Percentiles rank a stretch among this genome's conserved stretches.
phyloP scores from a whole-genome alignment of 345 rosid genomes.

The Camelina hispida region DNA sequence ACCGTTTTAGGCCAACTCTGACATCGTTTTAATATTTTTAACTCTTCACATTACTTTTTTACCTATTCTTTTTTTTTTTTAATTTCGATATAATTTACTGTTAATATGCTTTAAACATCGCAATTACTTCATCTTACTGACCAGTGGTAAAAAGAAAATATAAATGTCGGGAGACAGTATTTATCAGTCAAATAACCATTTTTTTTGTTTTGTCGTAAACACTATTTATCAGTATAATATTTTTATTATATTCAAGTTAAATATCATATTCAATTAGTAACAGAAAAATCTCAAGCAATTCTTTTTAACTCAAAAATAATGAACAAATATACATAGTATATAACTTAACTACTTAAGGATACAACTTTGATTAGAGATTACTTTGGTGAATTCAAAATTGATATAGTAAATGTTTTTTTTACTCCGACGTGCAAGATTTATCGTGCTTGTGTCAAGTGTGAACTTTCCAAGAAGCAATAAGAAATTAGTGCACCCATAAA shows the following conservation, averaged over 20 bases:
- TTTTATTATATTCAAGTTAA: background rate
- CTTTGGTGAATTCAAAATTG: background rate
- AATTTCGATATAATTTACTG: constrained; percentile 1
- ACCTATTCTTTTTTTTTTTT: constrained; percentile 2
- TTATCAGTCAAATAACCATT: background rate
- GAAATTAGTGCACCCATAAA: constrained; percentile 42
- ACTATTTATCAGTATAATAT: background rate
- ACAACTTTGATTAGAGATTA: background rate
- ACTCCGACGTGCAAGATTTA: constrained; percentile 38
- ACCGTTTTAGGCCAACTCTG: constrained; percentile 50
- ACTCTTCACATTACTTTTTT: constrained; percentile 34
- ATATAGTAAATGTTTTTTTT: background rate
- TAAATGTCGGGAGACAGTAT: background rate
- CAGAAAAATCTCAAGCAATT: background rate
- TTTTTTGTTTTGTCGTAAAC: background rate
- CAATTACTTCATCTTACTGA: constrained; percentile 30
- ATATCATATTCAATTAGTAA: background rate
- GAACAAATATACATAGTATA: background rate
- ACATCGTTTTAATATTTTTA: constrained; percentile 36
- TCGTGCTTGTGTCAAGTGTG: constrained; percentile 49
- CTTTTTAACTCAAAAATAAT: background rate
- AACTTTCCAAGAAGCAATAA: constrained; percentile 44
- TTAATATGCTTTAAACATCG: constrained; percentile 34
- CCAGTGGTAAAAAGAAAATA: background rate
- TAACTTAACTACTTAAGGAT: background rate